Evolutionary conservation across 768 basidiomycete genomes (phyloP), one percentile per base, ranked within the genome.

Genomic region (Nidularia pulvinata): DNA sequence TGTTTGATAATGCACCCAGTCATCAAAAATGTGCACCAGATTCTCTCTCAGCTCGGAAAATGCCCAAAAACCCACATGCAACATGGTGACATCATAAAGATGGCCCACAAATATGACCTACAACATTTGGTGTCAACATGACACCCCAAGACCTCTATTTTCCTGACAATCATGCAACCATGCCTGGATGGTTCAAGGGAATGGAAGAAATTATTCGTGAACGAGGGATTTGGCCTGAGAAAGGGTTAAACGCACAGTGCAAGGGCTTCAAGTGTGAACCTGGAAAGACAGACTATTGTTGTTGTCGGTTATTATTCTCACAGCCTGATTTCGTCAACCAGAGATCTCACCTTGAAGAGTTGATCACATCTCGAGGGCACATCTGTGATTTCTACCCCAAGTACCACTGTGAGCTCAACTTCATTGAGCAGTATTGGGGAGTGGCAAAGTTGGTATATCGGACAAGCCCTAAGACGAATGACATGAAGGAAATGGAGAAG

Each of bases 371-470:
- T 2, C 48, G 25, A 11, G 48, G 48, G 2, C 48, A 49, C 6
- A 49, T 48, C 53, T 59, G 33, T 52, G 59, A 19, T 64, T 65
- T 52, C 54, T 65, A n/a, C 63, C 65, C 11, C 68, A 69, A 50
- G 48, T 69, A 63, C 53, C 67, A 68, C 48, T 66, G 61, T 34
- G 61, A 70, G 55, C 59, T 70, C 43, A 67, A 70, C 48, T 68
- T 66, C 36, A 69, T 70, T 50, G 68, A 70, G 52, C 65, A 66
- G 52, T 65, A 60, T 48, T 70, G 67, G 66, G 69, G 69, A 2
- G 60, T 55, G 47, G 61, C 63, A 33, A 71, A 71, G 51, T 53
- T 61, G 5, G 22, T 54, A 1, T 71, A 70, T 51, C 52, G 62
- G 9, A 36, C 46, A 2, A 48, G 42, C 33, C 54, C 55, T 14